phyloP scores from a whole-genome alignment of 345 rosid genomes.

The Sonneratia caseolaris region DNA sequence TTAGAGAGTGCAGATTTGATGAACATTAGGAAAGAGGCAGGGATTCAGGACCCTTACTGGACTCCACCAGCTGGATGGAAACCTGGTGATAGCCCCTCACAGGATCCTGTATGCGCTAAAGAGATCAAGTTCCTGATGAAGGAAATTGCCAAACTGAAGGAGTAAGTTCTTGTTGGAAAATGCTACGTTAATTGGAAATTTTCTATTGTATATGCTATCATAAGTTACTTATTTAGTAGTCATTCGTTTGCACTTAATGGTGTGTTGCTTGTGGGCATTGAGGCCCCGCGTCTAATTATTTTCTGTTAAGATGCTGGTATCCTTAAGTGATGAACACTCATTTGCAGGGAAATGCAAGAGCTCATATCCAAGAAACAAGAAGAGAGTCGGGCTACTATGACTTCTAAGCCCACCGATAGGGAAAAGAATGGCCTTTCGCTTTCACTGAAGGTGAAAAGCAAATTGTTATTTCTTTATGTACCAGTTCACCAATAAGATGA shows the following conservation, averaged over 20 bases:
- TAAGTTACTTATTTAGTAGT: too few relatives aligned
- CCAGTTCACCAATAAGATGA: too few relatives aligned
- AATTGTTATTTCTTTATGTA: too few relatives aligned
- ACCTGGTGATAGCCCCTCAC: conserved; percentile 72
- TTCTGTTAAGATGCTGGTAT: too few relatives aligned
- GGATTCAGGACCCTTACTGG: conserved; percentile 91
- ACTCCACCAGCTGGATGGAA: conserved; percentile 93
- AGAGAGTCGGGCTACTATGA: conserved; percentile 24
- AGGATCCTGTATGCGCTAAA: conserved; percentile 68
- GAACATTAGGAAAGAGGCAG: conserved; percentile 64
- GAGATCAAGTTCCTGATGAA: conserved; percentile 49
- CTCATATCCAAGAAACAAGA: conserved; percentile 36
- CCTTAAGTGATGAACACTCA: background rate
- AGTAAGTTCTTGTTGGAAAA: conserved; percentile 18
- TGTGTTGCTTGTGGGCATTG: too few relatives aligned
- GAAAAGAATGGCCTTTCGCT: conserved; percentile 26
- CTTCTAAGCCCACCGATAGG: conserved; percentile 19
- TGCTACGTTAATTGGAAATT: too few relatives aligned
- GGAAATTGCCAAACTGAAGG: conserved; percentile 32
- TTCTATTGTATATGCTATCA: background rate
- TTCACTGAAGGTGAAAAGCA: conserved; percentile 40
- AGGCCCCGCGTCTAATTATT: too few relatives aligned
- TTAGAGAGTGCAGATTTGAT: conserved; percentile 68
- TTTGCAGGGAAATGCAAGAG: conserved; percentile 33
- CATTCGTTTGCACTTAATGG: too few relatives aligned